Conservation (phyloP, 2,329 filamentous ascomycete genomes). For the Stemphylium beticola region DNA sequence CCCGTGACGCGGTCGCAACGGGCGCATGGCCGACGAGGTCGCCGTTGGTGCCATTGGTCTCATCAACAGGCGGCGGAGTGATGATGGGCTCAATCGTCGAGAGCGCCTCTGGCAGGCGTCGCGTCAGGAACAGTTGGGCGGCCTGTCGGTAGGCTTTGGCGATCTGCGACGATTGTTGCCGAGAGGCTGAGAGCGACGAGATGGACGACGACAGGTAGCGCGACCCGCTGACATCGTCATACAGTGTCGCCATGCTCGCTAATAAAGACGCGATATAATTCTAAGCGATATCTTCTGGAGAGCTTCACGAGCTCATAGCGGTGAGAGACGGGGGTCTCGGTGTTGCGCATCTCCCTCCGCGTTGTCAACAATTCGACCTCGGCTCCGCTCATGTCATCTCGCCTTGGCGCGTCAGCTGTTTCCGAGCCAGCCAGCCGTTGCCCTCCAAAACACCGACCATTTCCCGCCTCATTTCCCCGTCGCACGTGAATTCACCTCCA, state of each 20-base stretch:
- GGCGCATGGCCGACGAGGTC: slow-evolving; percentile 62
- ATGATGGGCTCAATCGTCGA: slow-evolving; percentile 85
- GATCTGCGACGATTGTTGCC: slow-evolving; percentile 72
- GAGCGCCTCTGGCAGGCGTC: slow-evolving; percentile 86
- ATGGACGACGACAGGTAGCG: slow-evolving; percentile 70
- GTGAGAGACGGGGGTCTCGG: slow-evolving; percentile 15
- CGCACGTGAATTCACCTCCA: background rate
- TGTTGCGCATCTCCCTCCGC: slow-evolving; percentile 21
- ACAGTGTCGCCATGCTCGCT: slow-evolving; percentile 53
- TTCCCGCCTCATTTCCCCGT: slow-evolving; percentile 6
- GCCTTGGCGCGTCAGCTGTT: slow-evolving; percentile 23
- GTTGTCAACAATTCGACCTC: slow-evolving; percentile 26
- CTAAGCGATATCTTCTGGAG: background rate
- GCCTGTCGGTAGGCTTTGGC: slow-evolving; percentile 94
- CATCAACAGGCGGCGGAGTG: slow-evolving; percentile 57
- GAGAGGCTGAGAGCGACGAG: slow-evolving; percentile 71
- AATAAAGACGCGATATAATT: background rate
- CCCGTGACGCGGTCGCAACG: slow-evolving; percentile 78
- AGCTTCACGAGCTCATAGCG: slow-evolving; percentile 16
- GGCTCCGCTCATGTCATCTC: slow-evolving; percentile 9
- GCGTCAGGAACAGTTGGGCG: slow-evolving; percentile 91
- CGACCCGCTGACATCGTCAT: slow-evolving; percentile 60
- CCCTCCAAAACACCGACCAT: background rate
- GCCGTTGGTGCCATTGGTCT: slow-evolving; percentile 25
- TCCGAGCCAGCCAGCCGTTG: slow-evolving; percentile 3